Percentiles rank a stretch among this genome's conserved stretches.
Evolutionary conservation across 257 asterid species (phyloP).

Genomic region (Solanum paucissectum): DNA sequence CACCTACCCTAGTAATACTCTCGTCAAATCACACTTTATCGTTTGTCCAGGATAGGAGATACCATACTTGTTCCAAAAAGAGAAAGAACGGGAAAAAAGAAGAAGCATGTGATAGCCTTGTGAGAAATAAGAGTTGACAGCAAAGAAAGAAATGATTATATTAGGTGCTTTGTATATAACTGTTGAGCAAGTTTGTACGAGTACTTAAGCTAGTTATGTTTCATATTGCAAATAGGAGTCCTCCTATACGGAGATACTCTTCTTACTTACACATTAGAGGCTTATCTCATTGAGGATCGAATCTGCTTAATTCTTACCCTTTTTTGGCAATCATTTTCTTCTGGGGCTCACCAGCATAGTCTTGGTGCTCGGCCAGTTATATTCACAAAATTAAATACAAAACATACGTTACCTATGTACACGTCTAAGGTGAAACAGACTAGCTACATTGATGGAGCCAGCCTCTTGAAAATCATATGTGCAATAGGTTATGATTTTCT

Average conservation of each 20-base stretch:
- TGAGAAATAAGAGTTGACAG: background rate
- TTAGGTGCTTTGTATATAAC: background rate
- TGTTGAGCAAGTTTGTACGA: background rate
- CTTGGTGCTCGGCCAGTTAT: background rate
- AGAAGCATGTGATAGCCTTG: background rate
- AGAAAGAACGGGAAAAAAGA: background rate
- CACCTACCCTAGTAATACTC: background rate
- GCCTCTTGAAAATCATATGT: background rate
- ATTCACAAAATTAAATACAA: background rate
- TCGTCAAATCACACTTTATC: background rate
- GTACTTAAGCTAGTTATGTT: background rate
- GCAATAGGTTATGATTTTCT: background rate
- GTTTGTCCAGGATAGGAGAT: background rate
- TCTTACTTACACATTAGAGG: background rate
- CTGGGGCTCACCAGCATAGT: background rate
- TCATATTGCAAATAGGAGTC: background rate
- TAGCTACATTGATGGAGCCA: background rate
- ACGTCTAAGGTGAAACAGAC: background rate
- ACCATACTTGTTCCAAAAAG: background rate
- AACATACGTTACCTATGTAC: background rate
- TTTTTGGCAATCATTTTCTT: background rate
- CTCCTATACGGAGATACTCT: background rate
- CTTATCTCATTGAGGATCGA: background rate
- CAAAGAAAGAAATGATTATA: background rate
- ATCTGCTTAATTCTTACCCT: background rate